Evolutionary conservation across 2,329 filamentous ascomycete species (phyloP), one percentile per base, ranked within the genome.

Genomic region (Aureobasidium sp.): DNA sequence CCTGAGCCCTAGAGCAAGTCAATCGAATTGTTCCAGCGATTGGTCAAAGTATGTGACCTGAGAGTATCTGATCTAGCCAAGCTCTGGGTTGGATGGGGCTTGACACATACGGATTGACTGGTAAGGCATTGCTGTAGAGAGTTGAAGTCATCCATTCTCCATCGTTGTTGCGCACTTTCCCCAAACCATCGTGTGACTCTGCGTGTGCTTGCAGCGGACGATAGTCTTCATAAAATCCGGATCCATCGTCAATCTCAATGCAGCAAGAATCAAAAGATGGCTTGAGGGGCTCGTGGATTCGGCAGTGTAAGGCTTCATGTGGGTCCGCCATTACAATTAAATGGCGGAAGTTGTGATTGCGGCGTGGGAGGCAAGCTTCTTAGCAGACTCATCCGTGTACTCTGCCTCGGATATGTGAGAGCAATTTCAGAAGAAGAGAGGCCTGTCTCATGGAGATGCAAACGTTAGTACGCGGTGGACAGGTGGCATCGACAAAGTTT

Each of bases 11-110:
- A 51, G 20, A 51, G 45, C 39, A 51, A 49, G 57, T 60, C 57
- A 60, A 60, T 60, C 36, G 45, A 42, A 27, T 34, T 58, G 55
- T 60, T 25, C 42, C n/a, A 20, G 17, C 12, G 34, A 14, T 17
- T 17, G 36, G 45, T 51, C 57, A 60, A 39, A 49, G 44, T 36
- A 60, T 14, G 34, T 60, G 57, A 60, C 57, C 57, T 60, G 51
- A 17, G 39, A 22, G 22, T 22, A 7, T 42, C 27, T 31, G 57
- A 36, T 60, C 45, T 39, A 41, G 45, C 41, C 44, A 60, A 51
- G 44, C 45, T 60, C 57, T 49, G 57, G 45, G n/a, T 48, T 59
- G 57, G 57, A 45, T 42, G 45, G 57, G 57, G 20, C 57, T 60
- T 51, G 44, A 60, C 57, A 60, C 57, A 34, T 60, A 60, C 57